A percentile compares a stretch with the other conserved stretches of the same genome.
These are phyloP conservation scores for Nemania diffusa DNA, from an alignment of 2,329 filamentous ascomycete species.

Conservation along the genomic window DNA sequence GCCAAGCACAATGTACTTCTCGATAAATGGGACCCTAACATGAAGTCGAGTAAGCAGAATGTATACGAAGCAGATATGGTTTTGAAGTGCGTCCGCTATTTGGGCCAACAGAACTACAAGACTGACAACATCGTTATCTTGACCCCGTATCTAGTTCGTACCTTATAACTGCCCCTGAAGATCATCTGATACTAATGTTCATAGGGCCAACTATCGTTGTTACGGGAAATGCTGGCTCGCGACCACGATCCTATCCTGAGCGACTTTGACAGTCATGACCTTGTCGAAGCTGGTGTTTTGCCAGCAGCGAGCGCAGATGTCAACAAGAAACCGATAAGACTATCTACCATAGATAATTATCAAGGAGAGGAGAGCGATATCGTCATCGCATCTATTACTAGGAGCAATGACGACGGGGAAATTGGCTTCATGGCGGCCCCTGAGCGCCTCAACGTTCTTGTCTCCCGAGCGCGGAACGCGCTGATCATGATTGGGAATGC, in stretches of 20 bases:
- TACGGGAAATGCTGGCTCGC: constrained; percentile 62
- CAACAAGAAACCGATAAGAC: constrained; percentile 46
- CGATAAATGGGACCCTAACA: constrained; percentile 54
- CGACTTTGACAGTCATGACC: constrained; percentile 75
- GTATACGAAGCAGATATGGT: constrained; percentile 71
- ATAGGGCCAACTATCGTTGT: constrained; percentile 68
- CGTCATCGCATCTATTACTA: constrained; percentile 73
- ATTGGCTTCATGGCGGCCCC: constrained; percentile 77
- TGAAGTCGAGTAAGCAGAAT: constrained; percentile 69
- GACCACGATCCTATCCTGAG: constrained; percentile 74
- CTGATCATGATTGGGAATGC: constrained; percentile 78
- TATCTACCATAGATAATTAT: constrained; percentile 84
- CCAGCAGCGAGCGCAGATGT: constrained; percentile 20
- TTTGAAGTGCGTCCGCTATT: constrained; percentile 71
- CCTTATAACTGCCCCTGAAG: background rate
- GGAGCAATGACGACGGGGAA: constrained; percentile 71
- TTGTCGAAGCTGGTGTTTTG: constrained; percentile 48
- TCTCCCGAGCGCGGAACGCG: constrained; percentile 72
- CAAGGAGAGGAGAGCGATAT: constrained; percentile 82
- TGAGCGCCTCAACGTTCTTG: constrained; percentile 75
- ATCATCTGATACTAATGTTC: background rate
- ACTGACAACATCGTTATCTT: constrained; percentile 73
- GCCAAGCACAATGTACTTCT: constrained; percentile 36
- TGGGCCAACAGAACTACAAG: constrained; percentile 77
- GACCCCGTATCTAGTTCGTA: constrained; percentile 71